Evolutionary conservation across 148 eudicot genomes (phyloP), one percentile per base, ranked within the genome.

Genomic region (Polygonum aviculare): DNA sequence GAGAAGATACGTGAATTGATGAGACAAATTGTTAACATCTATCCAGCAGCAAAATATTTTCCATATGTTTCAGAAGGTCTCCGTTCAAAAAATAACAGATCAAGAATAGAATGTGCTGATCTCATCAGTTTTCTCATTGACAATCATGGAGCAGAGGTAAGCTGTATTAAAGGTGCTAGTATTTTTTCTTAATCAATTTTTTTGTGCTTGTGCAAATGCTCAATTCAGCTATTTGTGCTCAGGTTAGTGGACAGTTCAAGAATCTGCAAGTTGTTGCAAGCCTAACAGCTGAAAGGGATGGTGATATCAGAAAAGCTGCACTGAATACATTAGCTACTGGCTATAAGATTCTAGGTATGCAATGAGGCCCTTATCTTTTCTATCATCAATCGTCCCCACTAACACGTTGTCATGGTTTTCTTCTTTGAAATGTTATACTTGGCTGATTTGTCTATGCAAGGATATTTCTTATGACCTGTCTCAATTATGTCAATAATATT

Each of bases 281-380:
- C 81, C 83, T 95, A 84, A 95, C 99, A 55, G 91, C 94, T 51
- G 98, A 95, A 81, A 87, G 98, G 62, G 99, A 95, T 85, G 96
- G 97, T 86, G 99, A 95, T 78, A 84, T 86, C 77, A 83, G 98
- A 76, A 95, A 95, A 80, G 98, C 98, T 75, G 93, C 99, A 77
- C 82, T 95, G 65, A 93, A 95, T 79, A 76, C 93, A 70, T 79
- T 95, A 48, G 99, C 99, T 65, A 91, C 86, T 60, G 97, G 98
- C 62, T 95, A 88, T 84, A 95, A 95, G 87, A 91, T 93, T 82
- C 79, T 95, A 78, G 99, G 99, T 94, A 86, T 79, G 86, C 54
- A 63, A 21, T 62, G 35, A 76, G 48, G 38, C 50, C n/a, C 19
- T 45, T 11, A 0, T 50, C 31, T 36, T 38, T 71, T 10, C 31